phyloP scores from a whole-genome alignment of 495 filamentous ascomycete genomes.

The Tuber melanosporum region DNA sequence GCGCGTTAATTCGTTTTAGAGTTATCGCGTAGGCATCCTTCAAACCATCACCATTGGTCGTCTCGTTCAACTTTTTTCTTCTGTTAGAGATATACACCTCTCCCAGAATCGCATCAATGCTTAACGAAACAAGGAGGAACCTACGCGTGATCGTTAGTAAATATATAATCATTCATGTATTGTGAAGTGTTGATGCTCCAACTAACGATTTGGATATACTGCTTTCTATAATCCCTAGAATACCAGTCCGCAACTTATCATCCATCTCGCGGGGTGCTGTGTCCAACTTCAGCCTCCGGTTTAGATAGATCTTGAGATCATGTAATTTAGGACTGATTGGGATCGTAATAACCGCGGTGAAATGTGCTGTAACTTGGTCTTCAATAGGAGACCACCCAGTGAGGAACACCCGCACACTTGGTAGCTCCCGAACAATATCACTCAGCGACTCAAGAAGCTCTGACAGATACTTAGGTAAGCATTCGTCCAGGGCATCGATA shows the following conservation, averaged over 20 bases:
- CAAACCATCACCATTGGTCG: background rate
- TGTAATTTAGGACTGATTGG: background rate
- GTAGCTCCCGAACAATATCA: background rate
- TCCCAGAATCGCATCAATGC: background rate
- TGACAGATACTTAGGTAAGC: background rate
- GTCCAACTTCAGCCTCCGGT: background rate
- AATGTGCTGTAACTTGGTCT: background rate
- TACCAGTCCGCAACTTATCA: background rate
- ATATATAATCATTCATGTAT: background rate
- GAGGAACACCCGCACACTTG: background rate
- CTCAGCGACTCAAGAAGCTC: background rate
- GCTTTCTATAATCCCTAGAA: background rate
- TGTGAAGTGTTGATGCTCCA: background rate
- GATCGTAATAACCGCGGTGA: background rate
- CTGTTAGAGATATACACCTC: background rate
- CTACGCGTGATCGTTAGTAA: background rate
- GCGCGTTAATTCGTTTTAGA: background rate
- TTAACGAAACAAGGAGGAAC: background rate
- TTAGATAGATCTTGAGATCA: background rate
- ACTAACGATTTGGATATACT: background rate
- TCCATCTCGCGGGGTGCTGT: background rate
- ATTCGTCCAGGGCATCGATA: background rate
- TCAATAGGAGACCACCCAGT: background rate
- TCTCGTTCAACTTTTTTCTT: background rate
- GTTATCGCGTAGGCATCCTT: background rate